These are phyloP conservation scores for Oryza punctata DNA, from an alignment of 176 grass and related monocot genomes.

Conservation along the genomic window DNA sequence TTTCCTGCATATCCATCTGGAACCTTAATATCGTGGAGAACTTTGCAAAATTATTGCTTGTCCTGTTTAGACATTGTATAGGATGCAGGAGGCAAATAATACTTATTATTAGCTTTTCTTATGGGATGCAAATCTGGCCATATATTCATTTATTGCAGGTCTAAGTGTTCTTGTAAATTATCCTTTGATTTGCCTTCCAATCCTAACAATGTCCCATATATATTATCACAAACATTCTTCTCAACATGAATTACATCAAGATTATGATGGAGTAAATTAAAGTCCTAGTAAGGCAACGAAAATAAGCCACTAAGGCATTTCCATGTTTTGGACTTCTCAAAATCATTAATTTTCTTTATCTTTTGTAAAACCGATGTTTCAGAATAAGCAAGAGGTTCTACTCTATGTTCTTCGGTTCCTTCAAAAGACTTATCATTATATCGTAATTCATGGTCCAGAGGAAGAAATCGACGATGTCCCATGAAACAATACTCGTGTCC, in stretches of 20 bases:
- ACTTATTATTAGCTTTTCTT: slow-evolving; percentile 7
- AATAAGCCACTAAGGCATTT: neutral
- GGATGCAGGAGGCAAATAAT: slow-evolving; percentile 18
- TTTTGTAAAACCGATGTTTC: neutral
- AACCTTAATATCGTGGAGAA: too few species aligned
- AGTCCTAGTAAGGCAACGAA: neutral
- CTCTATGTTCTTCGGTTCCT: neutral
- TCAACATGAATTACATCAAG: neutral
- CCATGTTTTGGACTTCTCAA: neutral
- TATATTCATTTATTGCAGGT: neutral
- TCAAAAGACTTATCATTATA: neutral
- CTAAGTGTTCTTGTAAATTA: neutral
- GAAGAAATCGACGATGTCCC: slow-evolving; percentile 2
- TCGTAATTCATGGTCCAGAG: neutral
- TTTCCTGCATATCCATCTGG: too few species aligned
- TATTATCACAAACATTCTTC: neutral
- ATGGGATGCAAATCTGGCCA: slow-evolving; percentile 7
- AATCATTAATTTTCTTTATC: neutral
- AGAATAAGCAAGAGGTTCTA: neutral
- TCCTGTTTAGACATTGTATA: too few species aligned
- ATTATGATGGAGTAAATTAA: neutral
- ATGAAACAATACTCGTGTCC: slow-evolving; percentile 14
- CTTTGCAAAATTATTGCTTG: too few species aligned
- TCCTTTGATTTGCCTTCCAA: slow-evolving; percentile 15
- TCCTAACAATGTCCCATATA: neutral